Percentiles rank a stretch among this genome's conserved stretches.
phyloP scores from a whole-genome alignment of 768 basidiomycete species.

The Amyloporia xantha region DNA sequence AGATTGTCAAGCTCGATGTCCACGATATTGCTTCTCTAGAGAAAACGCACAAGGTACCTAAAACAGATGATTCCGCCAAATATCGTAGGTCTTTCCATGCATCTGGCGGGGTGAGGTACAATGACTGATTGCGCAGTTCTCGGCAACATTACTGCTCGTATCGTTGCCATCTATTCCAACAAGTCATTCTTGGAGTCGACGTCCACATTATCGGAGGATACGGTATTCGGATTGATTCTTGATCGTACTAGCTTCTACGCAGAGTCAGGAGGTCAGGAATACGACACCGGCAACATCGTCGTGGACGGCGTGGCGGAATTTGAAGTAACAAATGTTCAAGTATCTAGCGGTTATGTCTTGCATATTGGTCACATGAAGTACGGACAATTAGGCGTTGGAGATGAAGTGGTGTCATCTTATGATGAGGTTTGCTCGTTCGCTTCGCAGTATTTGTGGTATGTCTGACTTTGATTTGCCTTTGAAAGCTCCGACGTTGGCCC shows the following conservation, averaged over 20 bases:
- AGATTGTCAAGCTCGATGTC: conserved; percentile 87
- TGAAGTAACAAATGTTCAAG: conserved; percentile 89
- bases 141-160: conserved; percentile 66
- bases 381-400: conserved; percentile 71
- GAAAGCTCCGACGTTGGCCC: conserved; percentile 93
- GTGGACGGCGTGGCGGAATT: conserved; percentile 91
- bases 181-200: conserved; percentile 72
- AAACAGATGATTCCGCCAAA: conserved; percentile 91
- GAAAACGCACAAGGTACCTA: conserved; percentile 66
- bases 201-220: conserved; percentile 51
- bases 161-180: conserved; percentile 82
- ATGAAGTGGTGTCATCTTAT: conserved; percentile 83
- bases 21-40: conserved; percentile 89
- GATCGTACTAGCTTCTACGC: conserved; percentile 96
- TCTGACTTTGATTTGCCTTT: too few relatives aligned
- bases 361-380: conserved; percentile 91
- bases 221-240: conserved; percentile 78
- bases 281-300: conserved; percentile 92
- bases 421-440: conserved; percentile 61
- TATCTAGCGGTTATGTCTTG: conserved; percentile 91
- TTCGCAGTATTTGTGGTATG: too few relatives aligned
- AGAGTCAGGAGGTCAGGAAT: conserved; percentile 95
- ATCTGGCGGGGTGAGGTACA: not conserved
- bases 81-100: conserved; percentile 35
- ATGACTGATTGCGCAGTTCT: not conserved